phyloP scores from a whole-genome alignment of 2,329 filamentous ascomycete species.

The Drechslerella coelobrocha region DNA sequence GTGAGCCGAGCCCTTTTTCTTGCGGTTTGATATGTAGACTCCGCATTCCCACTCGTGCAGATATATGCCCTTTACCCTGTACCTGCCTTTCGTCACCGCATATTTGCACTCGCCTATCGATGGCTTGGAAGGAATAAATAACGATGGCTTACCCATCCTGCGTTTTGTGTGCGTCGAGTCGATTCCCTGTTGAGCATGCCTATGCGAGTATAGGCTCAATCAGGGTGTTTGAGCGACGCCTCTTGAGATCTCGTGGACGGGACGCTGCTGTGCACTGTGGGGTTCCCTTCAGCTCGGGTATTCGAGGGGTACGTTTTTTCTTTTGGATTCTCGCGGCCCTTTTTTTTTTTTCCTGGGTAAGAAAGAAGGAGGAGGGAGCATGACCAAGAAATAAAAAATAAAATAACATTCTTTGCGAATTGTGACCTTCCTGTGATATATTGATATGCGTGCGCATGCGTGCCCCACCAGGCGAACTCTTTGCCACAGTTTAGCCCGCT shows the following conservation, averaged over 20 bases:
- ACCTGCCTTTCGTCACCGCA: not conserved
- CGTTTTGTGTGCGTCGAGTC: conserved; percentile 9
- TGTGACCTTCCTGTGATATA: too few species aligned
- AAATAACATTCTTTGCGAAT: too few species aligned
- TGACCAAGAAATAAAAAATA: conserved; percentile 3
- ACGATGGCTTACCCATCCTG: not conserved
- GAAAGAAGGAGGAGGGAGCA: conserved; percentile 3
- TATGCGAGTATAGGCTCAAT: conserved; percentile 50
- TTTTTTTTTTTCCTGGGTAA: conserved; percentile 1
- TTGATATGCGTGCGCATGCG: too few species aligned
- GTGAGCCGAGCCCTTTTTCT: too few species aligned
- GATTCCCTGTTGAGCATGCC: conserved; percentile 41
- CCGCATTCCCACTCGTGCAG: too few species aligned
- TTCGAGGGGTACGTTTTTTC: conserved; percentile 20
- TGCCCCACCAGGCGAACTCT: too few species aligned
- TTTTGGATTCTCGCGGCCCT: too few species aligned
- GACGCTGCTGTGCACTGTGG: not conserved
- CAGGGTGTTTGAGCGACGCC: conserved; percentile 20
- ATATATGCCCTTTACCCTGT: conserved; percentile 7
- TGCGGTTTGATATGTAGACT: too few species aligned
- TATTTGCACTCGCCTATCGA: conserved; percentile 24
- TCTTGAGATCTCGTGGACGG: conserved; percentile 32
- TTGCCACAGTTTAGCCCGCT: too few species aligned
- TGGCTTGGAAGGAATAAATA: too few species aligned
- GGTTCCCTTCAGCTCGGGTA: not conserved